These are phyloP conservation scores for Pilobolus umbonatus DNA, from an alignment of 192 early-diverging fungal genomes.

Conservation along the genomic window DNA sequence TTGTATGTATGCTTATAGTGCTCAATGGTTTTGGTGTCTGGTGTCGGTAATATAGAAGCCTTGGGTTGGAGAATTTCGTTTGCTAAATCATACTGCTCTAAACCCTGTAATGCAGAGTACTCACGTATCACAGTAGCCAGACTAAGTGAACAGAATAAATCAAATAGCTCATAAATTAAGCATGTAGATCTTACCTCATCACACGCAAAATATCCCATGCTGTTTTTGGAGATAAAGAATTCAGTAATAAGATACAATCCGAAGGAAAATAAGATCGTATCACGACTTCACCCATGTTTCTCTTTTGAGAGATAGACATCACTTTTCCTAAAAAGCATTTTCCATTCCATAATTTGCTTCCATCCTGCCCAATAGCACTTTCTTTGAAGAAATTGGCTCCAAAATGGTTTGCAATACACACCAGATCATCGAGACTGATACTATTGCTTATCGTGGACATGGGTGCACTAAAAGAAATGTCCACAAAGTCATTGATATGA, in stretches of 20 bases:
- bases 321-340: slow-evolving; percentile 56
- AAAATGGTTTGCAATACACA: slow-evolving; percentile 51
- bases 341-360: slow-evolving; percentile 24
- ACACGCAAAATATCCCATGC: slow-evolving; percentile 42
- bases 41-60: slow-evolving; percentile 35
- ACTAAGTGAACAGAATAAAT: slow-evolving; percentile 22
- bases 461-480: slow-evolving; percentile 51
- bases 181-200: slow-evolving; percentile 29
- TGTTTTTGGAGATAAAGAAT: slow-evolving; percentile 37
- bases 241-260: slow-evolving; percentile 40
- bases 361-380: slow-evolving; percentile 7
- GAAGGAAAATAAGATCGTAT: slow-evolving; percentile 42
- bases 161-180: background rate
- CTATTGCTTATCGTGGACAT: slow-evolving; percentile 17
- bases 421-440: slow-evolving; percentile 55
- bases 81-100: slow-evolving; percentile 57
- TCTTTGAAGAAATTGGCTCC: slow-evolving; percentile 34
- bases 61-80: slow-evolving; percentile 62
- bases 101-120: slow-evolving; percentile 67
- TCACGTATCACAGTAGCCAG: slow-evolving; percentile 80
- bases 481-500: slow-evolving; percentile 71
- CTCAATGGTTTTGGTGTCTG: background rate
- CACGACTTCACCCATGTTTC: slow-evolving; percentile 41
- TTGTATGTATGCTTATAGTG: slow-evolving; percentile 37
- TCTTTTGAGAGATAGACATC: slow-evolving; percentile 36